Base-by-base conservation (phyloP, 345 rosid species). In the Gossypium stocksii region DNA sequence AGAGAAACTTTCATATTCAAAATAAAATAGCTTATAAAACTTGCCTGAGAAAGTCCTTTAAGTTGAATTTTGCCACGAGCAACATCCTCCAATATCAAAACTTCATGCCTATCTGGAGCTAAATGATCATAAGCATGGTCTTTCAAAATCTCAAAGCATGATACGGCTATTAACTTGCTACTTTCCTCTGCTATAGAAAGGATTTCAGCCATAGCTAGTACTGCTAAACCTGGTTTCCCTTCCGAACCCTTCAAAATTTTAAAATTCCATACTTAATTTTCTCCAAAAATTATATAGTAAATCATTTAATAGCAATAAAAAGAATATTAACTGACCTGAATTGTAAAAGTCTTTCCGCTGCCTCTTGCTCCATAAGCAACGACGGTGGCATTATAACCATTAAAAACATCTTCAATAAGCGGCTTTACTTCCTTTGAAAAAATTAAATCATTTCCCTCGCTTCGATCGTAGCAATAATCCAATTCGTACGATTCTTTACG, bases 21-120 rank as follows among this genome's bases (percentile, higher is more conserved):
- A 23, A 68, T 49, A 10, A 63, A 44, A 53, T 23, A 79, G 38
- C 76, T 16, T 20, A 66, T 19, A 64, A 7, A 69, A 77, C 88
- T 77, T 82, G 77, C 98, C 88, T 91, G 87, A 60, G 94, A 93
- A 76, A 93, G 97, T 44, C 97, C 93, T 79, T 89, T 88, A 1
- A 88, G 84, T 74, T 86, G 93, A 57, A 87, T 77, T 76, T 79
- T 88, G 29, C 97, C 91, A 65, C 82, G 80, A 48, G 85, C 87
- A 72, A 83, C 85, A 80, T 84, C 85, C 51, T 84, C 86, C 54
- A 83, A 67, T 22, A 85, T 80, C 3, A 71, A 20, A 56, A 89
- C 87, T 72, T 79, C 77, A 57, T 79, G 73, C 72, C 83, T 85
- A 17, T 85, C 83, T 27, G 83, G 83, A 81, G 75, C 78, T 64